These are phyloP conservation scores for Gossypium ekmanianum DNA, from an alignment of 345 rosid species.

Conservation along the genomic window DNA sequence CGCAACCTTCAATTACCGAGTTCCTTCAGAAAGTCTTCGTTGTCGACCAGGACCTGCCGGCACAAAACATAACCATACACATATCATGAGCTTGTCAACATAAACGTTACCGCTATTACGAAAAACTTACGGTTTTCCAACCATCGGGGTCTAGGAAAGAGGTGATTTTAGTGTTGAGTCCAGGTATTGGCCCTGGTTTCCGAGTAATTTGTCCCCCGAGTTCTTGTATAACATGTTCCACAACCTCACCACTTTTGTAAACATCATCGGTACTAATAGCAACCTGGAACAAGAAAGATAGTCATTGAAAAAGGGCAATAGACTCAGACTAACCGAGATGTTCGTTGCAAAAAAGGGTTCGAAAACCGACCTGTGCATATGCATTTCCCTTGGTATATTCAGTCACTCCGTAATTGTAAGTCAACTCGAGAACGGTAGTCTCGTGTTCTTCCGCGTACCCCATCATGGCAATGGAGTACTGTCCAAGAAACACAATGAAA, in stretches of 20 bases:
- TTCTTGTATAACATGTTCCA: slow-evolving; percentile 63
- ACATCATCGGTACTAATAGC: slow-evolving; percentile 91
- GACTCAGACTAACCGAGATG: background rate
- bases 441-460: slow-evolving; percentile 80
- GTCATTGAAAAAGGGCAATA: background rate
- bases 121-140: slow-evolving; percentile 78
- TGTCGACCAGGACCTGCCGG: slow-evolving; percentile 81
- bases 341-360: background rate
- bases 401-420: slow-evolving; percentile 78
- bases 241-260: slow-evolving; percentile 89
- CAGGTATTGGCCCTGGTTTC: slow-evolving; percentile 86
- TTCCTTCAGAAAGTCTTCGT: slow-evolving; percentile 84
- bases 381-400: slow-evolving; percentile 95
- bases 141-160: slow-evolving; percentile 91
- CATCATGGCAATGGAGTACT: slow-evolving; percentile 88
- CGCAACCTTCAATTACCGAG: slow-evolving; percentile 39
- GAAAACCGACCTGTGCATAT: slow-evolving; percentile 65
- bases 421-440: slow-evolving; percentile 77
- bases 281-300: slow-evolving; percentile 34
- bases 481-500: slow-evolving; percentile 3
- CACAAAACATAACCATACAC: background rate
- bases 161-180: slow-evolving; percentile 81
- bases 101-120: background rate
- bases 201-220: slow-evolving; percentile 93
- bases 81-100: background rate